A percentile compares a stretch with the other conserved stretches of the same genome.
Conservation (phyloP, 2,329 filamentous ascomycete species). For the Fusarium irregulare region DNA sequence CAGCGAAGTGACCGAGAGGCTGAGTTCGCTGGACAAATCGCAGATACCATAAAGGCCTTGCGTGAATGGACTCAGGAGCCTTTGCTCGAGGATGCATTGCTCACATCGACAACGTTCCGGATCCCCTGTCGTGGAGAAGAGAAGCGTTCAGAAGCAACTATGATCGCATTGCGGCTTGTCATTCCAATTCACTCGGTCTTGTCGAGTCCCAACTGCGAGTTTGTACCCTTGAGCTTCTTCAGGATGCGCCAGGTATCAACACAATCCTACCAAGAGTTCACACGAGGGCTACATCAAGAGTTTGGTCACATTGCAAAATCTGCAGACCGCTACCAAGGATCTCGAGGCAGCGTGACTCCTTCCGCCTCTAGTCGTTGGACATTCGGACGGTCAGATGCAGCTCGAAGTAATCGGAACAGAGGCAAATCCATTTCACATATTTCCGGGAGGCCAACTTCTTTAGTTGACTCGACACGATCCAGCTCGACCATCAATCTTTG, state of each 20-base stretch:
- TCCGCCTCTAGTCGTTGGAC: constrained; percentile 30
- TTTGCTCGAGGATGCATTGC: constrained; percentile 59
- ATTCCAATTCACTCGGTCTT: constrained; percentile 69
- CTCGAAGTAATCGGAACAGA: not conserved
- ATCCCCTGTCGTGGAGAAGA: constrained; percentile 53
- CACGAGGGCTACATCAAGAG: constrained; percentile 69
- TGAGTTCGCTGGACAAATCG: constrained; percentile 59
- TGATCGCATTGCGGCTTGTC: constrained; percentile 70
- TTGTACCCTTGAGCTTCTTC: constrained; percentile 73
- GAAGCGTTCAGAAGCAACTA: constrained; percentile 38
- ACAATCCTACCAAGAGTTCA: constrained; percentile 69
- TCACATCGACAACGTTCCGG: constrained; percentile 57
- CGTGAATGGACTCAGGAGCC: constrained; percentile 57
- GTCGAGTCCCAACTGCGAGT: constrained; percentile 64
- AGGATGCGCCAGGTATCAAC: constrained; percentile 73
- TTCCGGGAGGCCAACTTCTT: constrained; percentile 27
- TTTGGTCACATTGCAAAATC: constrained; percentile 62
- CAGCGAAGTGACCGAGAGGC: constrained; percentile 52
- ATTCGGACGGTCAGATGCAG: constrained; percentile 19
- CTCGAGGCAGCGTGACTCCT: constrained; percentile 4
- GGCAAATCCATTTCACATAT: constrained; percentile 15
- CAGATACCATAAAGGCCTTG: constrained; percentile 56
- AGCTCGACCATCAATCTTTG: constrained; percentile 46
- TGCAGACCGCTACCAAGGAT: constrained; percentile 9
- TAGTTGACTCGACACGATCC: constrained; percentile 30